Conservation (phyloP, 2,329 filamentous ascomycete genomes). For the Capronia americana region DNA sequence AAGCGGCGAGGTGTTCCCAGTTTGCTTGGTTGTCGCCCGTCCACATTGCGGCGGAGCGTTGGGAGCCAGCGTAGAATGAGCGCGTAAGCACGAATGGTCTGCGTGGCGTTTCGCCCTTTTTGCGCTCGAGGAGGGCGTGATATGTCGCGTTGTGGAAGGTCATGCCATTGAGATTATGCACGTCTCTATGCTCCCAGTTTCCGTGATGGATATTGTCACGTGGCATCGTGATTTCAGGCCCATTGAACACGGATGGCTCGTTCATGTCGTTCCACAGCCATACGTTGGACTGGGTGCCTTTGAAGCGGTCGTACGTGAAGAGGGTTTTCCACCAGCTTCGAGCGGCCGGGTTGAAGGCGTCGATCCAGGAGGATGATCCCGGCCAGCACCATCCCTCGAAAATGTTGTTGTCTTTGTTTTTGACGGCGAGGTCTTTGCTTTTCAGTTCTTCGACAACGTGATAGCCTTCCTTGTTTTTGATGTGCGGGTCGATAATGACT, state of each 20-base stretch:
- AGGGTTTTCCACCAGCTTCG: conserved; percentile 88
- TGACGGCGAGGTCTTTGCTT: conserved; percentile 79
- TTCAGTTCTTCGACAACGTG: conserved; percentile 79
- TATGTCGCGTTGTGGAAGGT: conserved; percentile 96
- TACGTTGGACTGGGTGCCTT: conserved; percentile 82
- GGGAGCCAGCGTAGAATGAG: conserved; percentile 88
- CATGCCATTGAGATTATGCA: conserved; percentile 95
- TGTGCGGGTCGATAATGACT: conserved; percentile 94
- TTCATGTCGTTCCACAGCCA: conserved; percentile 99
- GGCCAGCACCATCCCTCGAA: conserved; percentile 99
- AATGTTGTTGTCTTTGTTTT: conserved; percentile 85
- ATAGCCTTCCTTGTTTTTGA: conserved; percentile 88
- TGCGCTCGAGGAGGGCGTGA: conserved; percentile 80
- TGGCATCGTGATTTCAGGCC: conserved; percentile 97
- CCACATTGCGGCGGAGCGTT: conserved; percentile 95
- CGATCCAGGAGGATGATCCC: conserved; percentile 93
- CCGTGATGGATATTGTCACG: conserved; percentile 94
- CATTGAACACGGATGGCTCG: conserved; percentile 98
- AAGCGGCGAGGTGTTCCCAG: conserved; percentile 88
- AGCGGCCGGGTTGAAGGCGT: conserved; percentile 92
- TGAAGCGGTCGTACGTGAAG: conserved; percentile 87
- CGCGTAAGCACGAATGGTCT: conserved; percentile 87
- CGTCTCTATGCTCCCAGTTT: conserved; percentile 93
- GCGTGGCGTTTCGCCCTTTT: conserved; percentile 81
- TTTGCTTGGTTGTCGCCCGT: conserved; percentile 95